Evolutionary conservation across 2,329 filamentous ascomycete species (phyloP), one percentile per base, ranked within the genome.

Genomic region (Penicillium sp.): DNA sequence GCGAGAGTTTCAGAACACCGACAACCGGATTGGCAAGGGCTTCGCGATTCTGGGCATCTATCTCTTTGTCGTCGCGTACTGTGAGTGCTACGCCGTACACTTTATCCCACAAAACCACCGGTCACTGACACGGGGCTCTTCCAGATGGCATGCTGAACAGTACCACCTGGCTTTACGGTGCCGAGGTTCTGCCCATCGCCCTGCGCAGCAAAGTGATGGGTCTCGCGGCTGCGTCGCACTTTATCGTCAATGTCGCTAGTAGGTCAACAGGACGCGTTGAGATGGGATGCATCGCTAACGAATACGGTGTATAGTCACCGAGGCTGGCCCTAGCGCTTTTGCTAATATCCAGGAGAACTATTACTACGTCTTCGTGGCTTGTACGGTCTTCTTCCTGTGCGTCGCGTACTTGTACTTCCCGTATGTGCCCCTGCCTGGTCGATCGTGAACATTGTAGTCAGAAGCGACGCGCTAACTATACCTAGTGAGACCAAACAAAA

Each of bases 41-140:
- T 81, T 80, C 52, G 75, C 78, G 1, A 72, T 81, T 18, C 60
- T 80, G 1, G 78, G 77, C 0, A 80, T 81, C 17, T 81, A 79
- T 44, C 62, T 80, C 1, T 80, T 80, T 45, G 77, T 75, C 2
- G 70, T 78, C 2, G 66, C 60, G 13, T 80, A 78, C 48, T 79
- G 73, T 75, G 51, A 48, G 71, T 57, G 7, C 21, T 11, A 11
- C 7, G 21, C 21, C 21, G 7, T n/a, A n/a, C 34, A 10, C 21
- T 26, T 27, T 27, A 25, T 36, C n/a, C n/a, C n/a, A n/a, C n/a
- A n/a, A n/a, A n/a, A n/a, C n/a, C n/a, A n/a, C n/a, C n/a, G n/a
- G n/a, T n/a, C n/a, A n/a, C n/a, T n/a, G n/a, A n/a, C n/a, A n/a
- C n/a, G n/a, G n/a, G n/a, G n/a, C n/a, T n/a, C n/a, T n/a, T n/a